Evolutionary conservation across 2,329 filamentous ascomycete genomes (phyloP), one percentile per base, ranked within the genome.

Genomic region (Epichloe amarillans): DNA sequence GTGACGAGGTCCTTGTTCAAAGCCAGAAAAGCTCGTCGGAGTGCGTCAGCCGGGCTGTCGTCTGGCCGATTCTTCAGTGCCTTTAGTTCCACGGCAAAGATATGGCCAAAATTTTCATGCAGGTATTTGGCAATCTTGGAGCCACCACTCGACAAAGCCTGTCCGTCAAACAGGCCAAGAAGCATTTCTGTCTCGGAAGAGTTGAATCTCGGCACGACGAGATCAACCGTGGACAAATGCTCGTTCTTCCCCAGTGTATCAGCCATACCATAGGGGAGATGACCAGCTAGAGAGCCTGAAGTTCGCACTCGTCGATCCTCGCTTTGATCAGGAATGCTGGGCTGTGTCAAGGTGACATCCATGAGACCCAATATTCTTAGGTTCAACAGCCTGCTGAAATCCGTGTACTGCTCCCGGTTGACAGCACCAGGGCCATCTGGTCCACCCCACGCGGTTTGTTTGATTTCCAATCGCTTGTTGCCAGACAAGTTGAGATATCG

Each of bases 71-170:
- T 72, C 59, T 84, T 85, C 39, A 95, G 65, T 52, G 74, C 79
- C 56, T 88, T 88, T 48, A 98, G 68, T 67, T 98, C 91, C 50
- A 84, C 77, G 5, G 80, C 79, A 61, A 98, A 93, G 15, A 88
- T 84, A 53, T 84, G 78, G 23, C 87, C 86, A 66, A 98, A 96
- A 62, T 96, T 91, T 69, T 98, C 93, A 63, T 98, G 91, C 33
- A 98, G 72, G 61, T 88, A 98, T 65, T 96, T 97, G 56, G 93
- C 90, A 58, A 98, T 88, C 70, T 94, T 94, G 55, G 90, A 96
- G 42, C 93, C 94, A 54, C 90, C 87, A 54, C 81, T 89, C 2
- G 88, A 87, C 52, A 94, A 75, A n/a, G 84, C 80, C 64, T 96
- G 88, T 3, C 93, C 93, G 63, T 98, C 94, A 62, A 98, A 98